These are phyloP conservation scores for Tanacetum coccineum DNA, from an alignment of 129 eudicot species.

Conservation along the genomic window DNA sequence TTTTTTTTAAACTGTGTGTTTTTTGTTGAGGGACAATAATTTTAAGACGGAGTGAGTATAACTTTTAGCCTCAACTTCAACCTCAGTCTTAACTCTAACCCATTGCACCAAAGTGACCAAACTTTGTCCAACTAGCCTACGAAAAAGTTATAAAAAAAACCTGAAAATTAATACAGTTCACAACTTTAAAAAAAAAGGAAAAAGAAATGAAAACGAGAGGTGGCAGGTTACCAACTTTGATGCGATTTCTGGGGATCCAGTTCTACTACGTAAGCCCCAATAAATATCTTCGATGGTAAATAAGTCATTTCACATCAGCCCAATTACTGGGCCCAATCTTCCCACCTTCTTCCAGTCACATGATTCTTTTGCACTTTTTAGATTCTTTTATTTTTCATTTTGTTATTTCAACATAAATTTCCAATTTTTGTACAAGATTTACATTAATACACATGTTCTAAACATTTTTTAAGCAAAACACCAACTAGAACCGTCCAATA, in stretches of 20 bases:
- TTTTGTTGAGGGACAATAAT: too few species aligned
- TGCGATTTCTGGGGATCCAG: slow-evolving; percentile 29
- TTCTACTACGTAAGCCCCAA: slow-evolving; percentile 26
- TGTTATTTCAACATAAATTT: neutral
- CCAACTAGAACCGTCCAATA: neutral
- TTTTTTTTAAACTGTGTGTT: too few species aligned
- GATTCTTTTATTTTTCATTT: slow-evolving; percentile 22
- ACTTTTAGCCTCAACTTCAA: too few species aligned
- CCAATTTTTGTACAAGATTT: neutral
- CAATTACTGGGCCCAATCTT: slow-evolving; percentile 21
- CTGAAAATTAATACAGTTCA: too few species aligned
- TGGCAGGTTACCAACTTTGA: slow-evolving; percentile 31
- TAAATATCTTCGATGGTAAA: slow-evolving; percentile 23
- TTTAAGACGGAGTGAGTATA: too few species aligned
- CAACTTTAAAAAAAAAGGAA: neutral
- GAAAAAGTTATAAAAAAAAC: too few species aligned
- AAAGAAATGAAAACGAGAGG: slow-evolving; percentile 8
- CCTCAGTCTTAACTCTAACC: too few species aligned
- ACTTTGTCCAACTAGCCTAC: too few species aligned
- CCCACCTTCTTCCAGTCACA: slow-evolving; percentile 24
- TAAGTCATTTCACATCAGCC: slow-evolving; percentile 16
- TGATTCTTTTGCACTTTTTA: slow-evolving; percentile 37
- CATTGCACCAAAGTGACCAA: too few species aligned
- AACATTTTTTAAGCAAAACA: neutral
- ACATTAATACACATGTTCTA: neutral